These are phyloP conservation scores for Fusarium sp. DNA, from an alignment of 2,329 filamentous ascomycete genomes.

Conservation along the genomic window DNA sequence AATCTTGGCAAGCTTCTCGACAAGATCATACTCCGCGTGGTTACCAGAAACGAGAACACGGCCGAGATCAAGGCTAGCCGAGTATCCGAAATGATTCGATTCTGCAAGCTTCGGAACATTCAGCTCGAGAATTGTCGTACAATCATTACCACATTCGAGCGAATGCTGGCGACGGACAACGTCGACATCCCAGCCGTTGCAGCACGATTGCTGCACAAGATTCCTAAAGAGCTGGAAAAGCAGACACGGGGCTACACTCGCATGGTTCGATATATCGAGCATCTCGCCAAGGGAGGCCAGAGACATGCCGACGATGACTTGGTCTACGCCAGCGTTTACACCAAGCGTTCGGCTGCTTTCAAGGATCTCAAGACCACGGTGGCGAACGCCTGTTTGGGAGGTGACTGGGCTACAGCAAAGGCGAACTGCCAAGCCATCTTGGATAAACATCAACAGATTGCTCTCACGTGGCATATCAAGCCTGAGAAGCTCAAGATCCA, in stretches of 20 bases:
- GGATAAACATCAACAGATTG: neutral
- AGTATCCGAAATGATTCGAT: neutral
- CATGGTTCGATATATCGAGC: constrained; percentile 5
- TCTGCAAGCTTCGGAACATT: constrained; percentile 18
- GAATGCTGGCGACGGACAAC: neutral
- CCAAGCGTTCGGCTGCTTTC: constrained; percentile 18
- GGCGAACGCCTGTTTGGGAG: neutral
- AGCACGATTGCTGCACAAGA: neutral
- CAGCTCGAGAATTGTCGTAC: constrained; percentile 20
- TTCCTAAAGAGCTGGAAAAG: neutral
- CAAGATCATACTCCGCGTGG: constrained; percentile 12
- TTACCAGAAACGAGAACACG: constrained; percentile 10
- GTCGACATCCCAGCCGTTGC: neutral
- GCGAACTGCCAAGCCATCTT: neutral
- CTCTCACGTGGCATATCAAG: neutral
- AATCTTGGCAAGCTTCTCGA: constrained; percentile 15
- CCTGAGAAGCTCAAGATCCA: constrained; percentile 10
- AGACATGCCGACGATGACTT: constrained; percentile 4
- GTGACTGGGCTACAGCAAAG: constrained; percentile 12
- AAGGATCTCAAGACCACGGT: constrained; percentile 12
- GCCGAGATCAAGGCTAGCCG: constrained; percentile 1
- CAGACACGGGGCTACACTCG: constrained; percentile 6
- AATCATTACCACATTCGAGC: constrained; percentile 3
- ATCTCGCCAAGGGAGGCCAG: neutral
- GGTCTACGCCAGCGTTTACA: constrained; percentile 13